These are phyloP conservation scores for Fragosphaeria purpurea DNA, from an alignment of 2,329 filamentous ascomycete genomes.

Conservation along the genomic window DNA sequence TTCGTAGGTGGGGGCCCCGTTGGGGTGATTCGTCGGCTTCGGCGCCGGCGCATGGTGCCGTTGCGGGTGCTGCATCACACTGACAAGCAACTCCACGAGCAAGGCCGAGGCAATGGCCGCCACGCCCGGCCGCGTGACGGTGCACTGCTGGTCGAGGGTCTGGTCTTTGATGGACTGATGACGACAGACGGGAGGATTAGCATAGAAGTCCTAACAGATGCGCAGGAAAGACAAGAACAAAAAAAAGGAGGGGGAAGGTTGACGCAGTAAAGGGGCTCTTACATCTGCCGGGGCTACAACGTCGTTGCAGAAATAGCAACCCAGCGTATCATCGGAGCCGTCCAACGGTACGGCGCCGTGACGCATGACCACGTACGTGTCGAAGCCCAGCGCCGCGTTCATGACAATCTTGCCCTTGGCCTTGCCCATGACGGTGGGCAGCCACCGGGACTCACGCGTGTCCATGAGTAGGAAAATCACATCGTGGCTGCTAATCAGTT, in stretches of 20 bases:
- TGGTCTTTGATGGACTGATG: slow-evolving; percentile 79
- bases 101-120: slow-evolving; percentile 86
- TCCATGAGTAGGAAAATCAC: slow-evolving; percentile 96
- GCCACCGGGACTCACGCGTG: slow-evolving; percentile 85
- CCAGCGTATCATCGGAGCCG: slow-evolving; percentile 57
- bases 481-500: slow-evolving; percentile 75
- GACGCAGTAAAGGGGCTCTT: slow-evolving; percentile 26
- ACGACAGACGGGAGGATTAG: too few relatives aligned
- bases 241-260: background rate
- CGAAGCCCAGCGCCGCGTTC: slow-evolving; percentile 92
- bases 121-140: slow-evolving; percentile 86
- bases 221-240: background rate
- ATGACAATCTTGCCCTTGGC: slow-evolving; percentile 87
- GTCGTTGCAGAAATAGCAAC: slow-evolving; percentile 98
- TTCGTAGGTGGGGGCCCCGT: slow-evolving; percentile 34
- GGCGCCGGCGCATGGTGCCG: slow-evolving; percentile 54
- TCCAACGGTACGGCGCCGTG: slow-evolving; percentile 61
- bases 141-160: slow-evolving; percentile 95
- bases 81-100: slow-evolving; percentile 81
- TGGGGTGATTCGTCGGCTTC: slow-evolving; percentile 20
- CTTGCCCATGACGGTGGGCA: slow-evolving; percentile 94
- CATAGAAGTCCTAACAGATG: too few relatives aligned
- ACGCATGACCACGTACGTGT: slow-evolving; percentile 94
- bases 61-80: slow-evolving; percentile 75
- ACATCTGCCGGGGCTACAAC: slow-evolving; percentile 91